Conservation (phyloP, 352 stramenopile genomes). For the Phytophthora tubulina region DNA sequence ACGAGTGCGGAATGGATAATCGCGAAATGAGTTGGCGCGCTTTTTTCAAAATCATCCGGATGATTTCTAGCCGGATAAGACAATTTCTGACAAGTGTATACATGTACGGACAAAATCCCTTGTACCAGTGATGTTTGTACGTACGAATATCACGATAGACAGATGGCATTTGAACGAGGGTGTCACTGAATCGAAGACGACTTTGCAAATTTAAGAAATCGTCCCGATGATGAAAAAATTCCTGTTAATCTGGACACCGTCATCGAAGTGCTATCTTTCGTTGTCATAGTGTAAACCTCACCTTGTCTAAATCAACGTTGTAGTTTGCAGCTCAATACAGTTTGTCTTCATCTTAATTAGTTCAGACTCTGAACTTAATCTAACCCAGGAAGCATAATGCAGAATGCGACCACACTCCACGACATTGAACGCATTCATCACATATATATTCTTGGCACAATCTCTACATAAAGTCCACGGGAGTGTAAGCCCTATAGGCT, state of each 20-base stretch:
- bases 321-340: too few species aligned
- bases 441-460: neutral
- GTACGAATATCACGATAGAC: too few species aligned
- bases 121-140: too few species aligned
- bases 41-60: conserved; percentile 8
- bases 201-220: too few species aligned
- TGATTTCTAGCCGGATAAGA: too few species aligned
- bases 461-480: neutral
- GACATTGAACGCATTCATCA: neutral
- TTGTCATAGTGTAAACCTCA: neutral
- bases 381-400: neutral
- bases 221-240: too few species aligned
- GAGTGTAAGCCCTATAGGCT: neutral
- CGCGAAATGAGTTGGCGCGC: conserved; percentile 1
- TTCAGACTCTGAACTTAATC: too few species aligned
- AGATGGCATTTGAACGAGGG: too few species aligned
- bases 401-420: neutral
- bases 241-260: conserved; percentile 1
- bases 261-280: neutral
- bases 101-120: too few species aligned
- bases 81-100: too few species aligned
- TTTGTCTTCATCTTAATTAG: too few species aligned
- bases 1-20: neutral
- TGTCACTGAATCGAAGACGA: too few species aligned
- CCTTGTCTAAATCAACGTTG: neutral